phyloP scores from a whole-genome alignment of 495 filamentous ascomycete species.

The Usnea hakonensis region DNA sequence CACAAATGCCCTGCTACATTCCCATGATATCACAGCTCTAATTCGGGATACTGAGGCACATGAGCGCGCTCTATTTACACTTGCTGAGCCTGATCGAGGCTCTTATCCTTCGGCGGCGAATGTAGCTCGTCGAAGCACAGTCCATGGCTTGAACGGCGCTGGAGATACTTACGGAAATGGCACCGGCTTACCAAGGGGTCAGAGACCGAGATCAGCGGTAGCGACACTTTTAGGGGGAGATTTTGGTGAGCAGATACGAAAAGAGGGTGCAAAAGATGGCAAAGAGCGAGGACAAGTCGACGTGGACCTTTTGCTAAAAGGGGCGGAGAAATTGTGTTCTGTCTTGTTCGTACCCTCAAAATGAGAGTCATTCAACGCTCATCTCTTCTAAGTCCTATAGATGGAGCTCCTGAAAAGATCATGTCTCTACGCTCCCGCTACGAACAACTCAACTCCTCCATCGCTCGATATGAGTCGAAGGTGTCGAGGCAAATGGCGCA shows the following conservation, averaged over 20 bases:
- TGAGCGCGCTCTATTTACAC: conserved; percentile 90
- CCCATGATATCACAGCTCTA: conserved; percentile 84
- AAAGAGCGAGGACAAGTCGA: conserved; percentile 64
- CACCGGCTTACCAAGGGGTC: conserved; percentile 45
- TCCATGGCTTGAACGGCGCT: conserved; percentile 36
- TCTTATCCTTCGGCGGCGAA: conserved; percentile 29
- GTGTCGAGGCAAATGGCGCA: conserved; percentile 71
- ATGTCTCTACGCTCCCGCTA: conserved; percentile 62
- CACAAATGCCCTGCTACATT: conserved; percentile 82
- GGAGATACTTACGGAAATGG: conserved; percentile 43
- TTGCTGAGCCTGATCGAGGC: conserved; percentile 46
- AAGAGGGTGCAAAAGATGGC: conserved; percentile 42
- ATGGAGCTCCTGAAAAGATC: conserved; percentile 76
- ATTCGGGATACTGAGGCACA: conserved; percentile 95
- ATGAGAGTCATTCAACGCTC: not conserved
- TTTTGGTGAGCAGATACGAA: conserved; percentile 71
- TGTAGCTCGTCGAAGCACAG: conserved; percentile 42
- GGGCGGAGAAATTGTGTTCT: conserved; percentile 81
- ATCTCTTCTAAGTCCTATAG: conserved; percentile 49
- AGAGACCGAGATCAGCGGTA: conserved; percentile 73
- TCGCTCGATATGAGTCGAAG: conserved; percentile 68
- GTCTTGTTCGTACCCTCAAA: conserved; percentile 54
- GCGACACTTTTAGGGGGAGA: conserved; percentile 82
- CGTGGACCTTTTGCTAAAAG: conserved; percentile 74
- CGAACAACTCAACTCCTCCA: conserved; percentile 60